These are phyloP conservation scores for Aspergillus brasiliensis DNA, from an alignment of 2,329 filamentous ascomycete genomes.

Conservation along the genomic window DNA sequence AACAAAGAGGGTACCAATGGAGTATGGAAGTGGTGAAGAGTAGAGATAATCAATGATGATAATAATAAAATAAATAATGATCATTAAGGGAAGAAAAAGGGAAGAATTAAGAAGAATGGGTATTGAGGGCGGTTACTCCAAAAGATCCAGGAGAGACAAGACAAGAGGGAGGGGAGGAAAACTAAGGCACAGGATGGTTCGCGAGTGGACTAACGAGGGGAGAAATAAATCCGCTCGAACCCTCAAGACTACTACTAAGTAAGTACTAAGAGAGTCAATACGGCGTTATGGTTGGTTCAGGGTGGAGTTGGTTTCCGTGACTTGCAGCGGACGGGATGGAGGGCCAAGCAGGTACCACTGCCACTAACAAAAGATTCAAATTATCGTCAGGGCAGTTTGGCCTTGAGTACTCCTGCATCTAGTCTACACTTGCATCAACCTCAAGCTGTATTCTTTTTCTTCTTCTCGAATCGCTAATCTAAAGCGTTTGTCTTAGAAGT, in stretches of 20 bases:
- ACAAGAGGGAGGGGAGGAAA: slow-evolving; percentile 2
- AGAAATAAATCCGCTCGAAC: slow-evolving; percentile 3
- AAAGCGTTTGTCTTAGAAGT: not conserved
- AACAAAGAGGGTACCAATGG: not conserved
- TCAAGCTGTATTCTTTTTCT: no score
- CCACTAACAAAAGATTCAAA: not conserved
- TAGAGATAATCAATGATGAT: not conserved
- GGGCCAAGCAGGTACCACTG: slow-evolving; percentile 6
- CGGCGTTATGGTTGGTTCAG: not conserved
- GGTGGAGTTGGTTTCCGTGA: slow-evolving; percentile 19
- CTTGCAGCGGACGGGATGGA: slow-evolving; percentile 14
- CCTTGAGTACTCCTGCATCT: not conserved
- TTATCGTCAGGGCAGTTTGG: not conserved
- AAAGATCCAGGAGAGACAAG: not conserved
- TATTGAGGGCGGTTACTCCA: not conserved
- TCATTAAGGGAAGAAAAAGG: not conserved
- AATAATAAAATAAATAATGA: not conserved
- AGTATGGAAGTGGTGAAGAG: not conserved
- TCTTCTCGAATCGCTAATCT: no score
- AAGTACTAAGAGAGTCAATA: no score
- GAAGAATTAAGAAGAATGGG: not conserved
- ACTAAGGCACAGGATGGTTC: slow-evolving; percentile 9
- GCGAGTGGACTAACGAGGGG: slow-evolving; percentile 12
- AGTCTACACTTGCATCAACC: not conserved
- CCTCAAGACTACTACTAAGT: no score